Percentiles rank a stretch among this genome's conserved stretches.
Evolutionary conservation across 2,329 filamentous ascomycete species (phyloP).

Genomic region (Aureobasidium sp.): DNA sequence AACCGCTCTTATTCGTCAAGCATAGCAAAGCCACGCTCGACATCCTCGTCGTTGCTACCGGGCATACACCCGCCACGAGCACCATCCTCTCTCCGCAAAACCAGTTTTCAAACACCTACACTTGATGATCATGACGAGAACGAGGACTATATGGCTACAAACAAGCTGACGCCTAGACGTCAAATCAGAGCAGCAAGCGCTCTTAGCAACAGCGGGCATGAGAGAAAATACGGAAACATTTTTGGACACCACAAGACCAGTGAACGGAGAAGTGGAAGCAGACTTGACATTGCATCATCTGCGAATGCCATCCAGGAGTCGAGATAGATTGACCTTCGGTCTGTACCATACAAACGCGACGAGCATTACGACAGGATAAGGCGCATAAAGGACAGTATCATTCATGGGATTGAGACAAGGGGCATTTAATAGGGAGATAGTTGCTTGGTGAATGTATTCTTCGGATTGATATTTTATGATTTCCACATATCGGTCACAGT

Average conservation of each 20-base stretch:
- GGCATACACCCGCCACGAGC: neutral
- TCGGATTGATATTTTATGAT: too few relatives aligned
- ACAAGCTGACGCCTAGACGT: neutral
- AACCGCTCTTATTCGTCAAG: neutral
- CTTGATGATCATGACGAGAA: slow-evolving; percentile 4
- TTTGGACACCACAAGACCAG: neutral
- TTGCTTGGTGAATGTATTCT: too few relatives aligned
- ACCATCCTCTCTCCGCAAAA: slow-evolving; percentile 8
- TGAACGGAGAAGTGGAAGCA: neutral
- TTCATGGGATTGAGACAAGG: too few relatives aligned
- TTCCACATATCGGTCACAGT: too few relatives aligned
- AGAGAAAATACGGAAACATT: neutral
- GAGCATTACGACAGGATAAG: slow-evolving; percentile 1
- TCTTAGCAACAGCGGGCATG: neutral
- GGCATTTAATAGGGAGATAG: too few relatives aligned
- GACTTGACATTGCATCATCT: neutral
- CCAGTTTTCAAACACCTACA: neutral
- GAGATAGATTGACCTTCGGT: neutral
- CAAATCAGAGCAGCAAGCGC: slow-evolving; percentile 4
- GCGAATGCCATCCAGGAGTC: neutral
- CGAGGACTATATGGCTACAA: neutral
- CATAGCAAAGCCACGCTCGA: neutral
- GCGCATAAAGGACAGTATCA: neutral
- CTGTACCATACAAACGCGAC: too few relatives aligned
- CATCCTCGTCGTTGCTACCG: neutral